A percentile compares a stretch with the other conserved stretches of the same genome.
Conservation (phyloP, 2,329 filamentous ascomycete species). For the Calonectria leucothoes region DNA sequence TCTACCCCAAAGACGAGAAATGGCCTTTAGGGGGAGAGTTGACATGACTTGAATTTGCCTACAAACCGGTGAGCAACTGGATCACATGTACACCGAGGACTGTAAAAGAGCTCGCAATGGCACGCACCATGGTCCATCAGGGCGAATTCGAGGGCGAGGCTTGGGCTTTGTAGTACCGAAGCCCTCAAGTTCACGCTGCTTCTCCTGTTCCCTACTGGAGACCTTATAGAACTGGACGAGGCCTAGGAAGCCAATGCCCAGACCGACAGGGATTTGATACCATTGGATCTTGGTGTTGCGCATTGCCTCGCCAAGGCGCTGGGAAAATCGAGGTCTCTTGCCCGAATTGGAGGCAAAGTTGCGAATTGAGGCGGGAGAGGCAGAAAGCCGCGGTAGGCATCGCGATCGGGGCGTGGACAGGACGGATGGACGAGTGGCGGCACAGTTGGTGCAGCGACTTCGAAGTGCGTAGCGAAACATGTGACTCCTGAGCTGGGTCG, state of each 20-base stretch:
- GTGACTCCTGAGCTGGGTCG: conserved; percentile 48
- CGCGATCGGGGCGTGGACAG: conserved; percentile 37
- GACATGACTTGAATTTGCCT: conserved; percentile 94
- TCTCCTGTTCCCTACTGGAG: conserved; percentile 66
- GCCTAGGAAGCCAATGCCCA: conserved; percentile 88
- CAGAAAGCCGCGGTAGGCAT: conserved; percentile 38
- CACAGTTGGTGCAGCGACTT: conserved; percentile 44
- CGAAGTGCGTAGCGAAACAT: conserved; percentile 44
- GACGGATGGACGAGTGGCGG: conserved; percentile 37
- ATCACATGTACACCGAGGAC: background rate
- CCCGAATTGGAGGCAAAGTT: conserved; percentile 52
- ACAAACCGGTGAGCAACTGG: conserved; percentile 27
- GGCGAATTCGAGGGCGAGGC: conserved; percentile 73
- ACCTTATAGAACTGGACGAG: conserved; percentile 87
- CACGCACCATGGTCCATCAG: conserved; percentile 83
- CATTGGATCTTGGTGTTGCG: conserved; percentile 76
- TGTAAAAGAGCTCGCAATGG: background rate
- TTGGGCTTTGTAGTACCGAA: conserved; percentile 58
- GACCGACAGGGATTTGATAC: conserved; percentile 89
- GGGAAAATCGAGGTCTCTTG: conserved; percentile 62
- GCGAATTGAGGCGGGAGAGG: conserved; percentile 40
- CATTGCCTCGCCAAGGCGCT: conserved; percentile 62
- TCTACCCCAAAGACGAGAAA: conserved; percentile 88
- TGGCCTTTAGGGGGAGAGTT: conserved; percentile 88
- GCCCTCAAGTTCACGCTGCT: conserved; percentile 56